Evolutionary conservation across 352 stramenopile species (phyloP).

Genomic region (Globisporangium spinosum): DNA sequence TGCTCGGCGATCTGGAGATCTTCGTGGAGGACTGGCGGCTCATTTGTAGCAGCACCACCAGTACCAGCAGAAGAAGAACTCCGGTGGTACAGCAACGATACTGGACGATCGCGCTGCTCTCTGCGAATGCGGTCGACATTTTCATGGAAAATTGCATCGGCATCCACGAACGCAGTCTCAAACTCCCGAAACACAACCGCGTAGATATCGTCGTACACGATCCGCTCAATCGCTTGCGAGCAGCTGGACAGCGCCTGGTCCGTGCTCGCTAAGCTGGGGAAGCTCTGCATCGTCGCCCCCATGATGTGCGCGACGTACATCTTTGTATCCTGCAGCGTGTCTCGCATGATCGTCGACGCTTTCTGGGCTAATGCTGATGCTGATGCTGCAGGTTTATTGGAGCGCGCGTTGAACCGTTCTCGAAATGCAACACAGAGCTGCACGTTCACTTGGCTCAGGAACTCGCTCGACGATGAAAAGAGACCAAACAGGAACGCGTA

Average conservation of each 20-base stretch:
- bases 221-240: slow-evolving; percentile 51
- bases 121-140: slow-evolving; percentile 48
- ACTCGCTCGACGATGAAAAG: slow-evolving; percentile 45
- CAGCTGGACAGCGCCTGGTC: slow-evolving; percentile 43
- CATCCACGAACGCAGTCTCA: slow-evolving; percentile 36
- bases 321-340: slow-evolving; percentile 62
- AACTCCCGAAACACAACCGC: slow-evolving; percentile 54
- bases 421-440: slow-evolving; percentile 51
- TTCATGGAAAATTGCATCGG: slow-evolving; percentile 39
- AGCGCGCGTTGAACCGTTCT: slow-evolving; percentile 26
- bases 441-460: slow-evolving; percentile 62
- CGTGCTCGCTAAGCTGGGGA: slow-evolving; percentile 54
- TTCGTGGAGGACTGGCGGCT: slow-evolving; percentile 23
- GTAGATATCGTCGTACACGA: slow-evolving; percentile 70
- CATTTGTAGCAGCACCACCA: slow-evolving; percentile 1
- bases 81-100: background rate
- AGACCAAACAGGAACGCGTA: slow-evolving; percentile 57
- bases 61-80: background rate
- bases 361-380: background rate
- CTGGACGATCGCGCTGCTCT: slow-evolving; percentile 38
- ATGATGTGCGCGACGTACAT: slow-evolving; percentile 65
- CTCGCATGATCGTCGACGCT: slow-evolving; percentile 19
- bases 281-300: slow-evolving; percentile 55
- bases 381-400: slow-evolving; percentile 3
- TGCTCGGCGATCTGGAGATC: slow-evolving; percentile 42